Base-by-base conservation (phyloP, 371 early-diverging fungal genomes). In the Lichtheimia ramosa region DNA sequence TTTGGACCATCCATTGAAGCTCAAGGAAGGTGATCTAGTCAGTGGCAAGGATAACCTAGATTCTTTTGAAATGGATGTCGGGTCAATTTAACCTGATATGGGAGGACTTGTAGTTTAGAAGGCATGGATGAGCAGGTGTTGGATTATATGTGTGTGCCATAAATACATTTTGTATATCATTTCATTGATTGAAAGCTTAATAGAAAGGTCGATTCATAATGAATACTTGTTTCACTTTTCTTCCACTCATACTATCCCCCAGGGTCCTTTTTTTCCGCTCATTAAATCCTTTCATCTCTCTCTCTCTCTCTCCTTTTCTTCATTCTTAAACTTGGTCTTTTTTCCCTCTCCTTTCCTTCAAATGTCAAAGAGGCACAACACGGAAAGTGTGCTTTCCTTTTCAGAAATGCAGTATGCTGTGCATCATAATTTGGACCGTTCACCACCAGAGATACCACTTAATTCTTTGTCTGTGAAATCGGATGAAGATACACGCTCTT, bases 1-100 rank as follows among this genome's bases (percentile, higher is more conserved):
- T 72, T 72, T 28, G 66, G 63, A 42, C 65, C 70, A 42, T 41
- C 51, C 10, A 70, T 70, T 49, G 16, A 21, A 27, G 57, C 55
- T 15, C 58, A 60, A 46, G 70, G 73, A 50, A 66, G 66, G 61
- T 65, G 51, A 25, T 15, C 46, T 14, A 46, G 46, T 18, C 7
- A 46, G 34, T 34, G 34, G 34, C 34, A 34, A 34, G 34, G 34
- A 34, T 34, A 34, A 34, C 34, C 34, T 55, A 40, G 54, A 54
- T 54, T 40, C 13, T 54, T 54, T 54, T 52, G 18, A 60, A 60
- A 60, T 60, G 48, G 48, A 48, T 60, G 39, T 34, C 16, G 52
- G 43, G 52, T 46, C 53, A 60, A 60, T 60, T 53, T 53, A 48
- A 34, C 61, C 61, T 41, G 53, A 43, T 53, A 48, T 52, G 48